These are phyloP conservation scores for Rachicladosporium sp. DNA, from an alignment of 2,329 filamentous ascomycete genomes.

Conservation along the genomic window DNA sequence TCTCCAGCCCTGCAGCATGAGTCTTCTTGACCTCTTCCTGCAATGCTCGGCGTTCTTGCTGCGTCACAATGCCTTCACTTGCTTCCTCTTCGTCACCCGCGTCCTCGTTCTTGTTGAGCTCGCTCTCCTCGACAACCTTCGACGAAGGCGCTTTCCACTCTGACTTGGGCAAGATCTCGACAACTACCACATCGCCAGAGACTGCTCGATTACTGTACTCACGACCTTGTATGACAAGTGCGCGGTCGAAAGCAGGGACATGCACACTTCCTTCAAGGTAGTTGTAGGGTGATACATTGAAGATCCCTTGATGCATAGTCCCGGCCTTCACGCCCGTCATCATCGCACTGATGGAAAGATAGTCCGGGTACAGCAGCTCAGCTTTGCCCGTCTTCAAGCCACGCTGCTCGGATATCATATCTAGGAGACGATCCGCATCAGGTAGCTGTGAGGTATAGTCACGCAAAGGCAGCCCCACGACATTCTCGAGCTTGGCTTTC, in stretches of 20 bases:
- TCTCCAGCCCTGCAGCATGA: slow-evolving; percentile 64
- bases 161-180: slow-evolving; percentile 83
- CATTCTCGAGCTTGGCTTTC: slow-evolving; percentile 64
- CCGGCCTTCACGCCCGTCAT: slow-evolving; percentile 86
- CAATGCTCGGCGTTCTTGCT: slow-evolving; percentile 72
- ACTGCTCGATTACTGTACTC: slow-evolving; percentile 95
- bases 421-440: slow-evolving; percentile 71
- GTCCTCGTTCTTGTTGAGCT: slow-evolving; percentile 84
- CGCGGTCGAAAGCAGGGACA: slow-evolving; percentile 78
- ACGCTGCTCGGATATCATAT: slow-evolving; percentile 76
- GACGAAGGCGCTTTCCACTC: slow-evolving; percentile 96
- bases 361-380: slow-evolving; percentile 75
- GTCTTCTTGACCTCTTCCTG: slow-evolving; percentile 84
- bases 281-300: slow-evolving; percentile 95
- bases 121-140: slow-evolving; percentile 90
- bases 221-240: slow-evolving; percentile 74
- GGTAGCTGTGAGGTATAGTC: slow-evolving; percentile 78
- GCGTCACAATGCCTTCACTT: slow-evolving; percentile 61
- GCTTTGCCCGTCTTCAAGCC: slow-evolving; percentile 52
- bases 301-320: slow-evolving; percentile 83
- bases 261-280: slow-evolving; percentile 90
- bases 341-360: slow-evolving; percentile 80
- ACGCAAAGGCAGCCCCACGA: slow-evolving; percentile 52
- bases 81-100: slow-evolving; percentile 69
- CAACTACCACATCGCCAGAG: slow-evolving; percentile 82